Percentiles rank a stretch among this genome's conserved stretches.
These are phyloP conservation scores for Escovopsis sp. DNA, from an alignment of 2,329 filamentous ascomycete genomes.

Conservation along the genomic window DNA sequence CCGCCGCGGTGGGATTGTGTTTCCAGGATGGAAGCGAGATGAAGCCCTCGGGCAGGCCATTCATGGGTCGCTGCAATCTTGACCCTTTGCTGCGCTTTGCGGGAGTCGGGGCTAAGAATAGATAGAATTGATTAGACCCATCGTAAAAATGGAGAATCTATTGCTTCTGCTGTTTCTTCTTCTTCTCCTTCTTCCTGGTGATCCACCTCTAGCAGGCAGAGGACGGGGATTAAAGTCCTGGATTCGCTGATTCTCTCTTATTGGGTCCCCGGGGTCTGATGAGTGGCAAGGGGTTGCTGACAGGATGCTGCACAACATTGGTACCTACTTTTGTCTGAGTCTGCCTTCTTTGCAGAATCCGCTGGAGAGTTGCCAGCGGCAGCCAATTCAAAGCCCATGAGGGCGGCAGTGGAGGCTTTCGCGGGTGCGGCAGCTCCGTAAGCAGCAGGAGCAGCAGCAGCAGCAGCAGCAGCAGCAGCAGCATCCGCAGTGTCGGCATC, in stretches of 20 bases:
- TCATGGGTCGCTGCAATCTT: no score
- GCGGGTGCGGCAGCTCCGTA: background rate
- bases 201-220: no score
- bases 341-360: no score
- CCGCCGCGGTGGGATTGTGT: conserved; percentile 6
- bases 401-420: no score
- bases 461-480: background rate
- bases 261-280: background rate
- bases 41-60: conserved; percentile 4
- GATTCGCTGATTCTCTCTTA: no score
- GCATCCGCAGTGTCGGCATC: background rate
- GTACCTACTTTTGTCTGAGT: background rate
- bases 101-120: no score
- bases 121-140: no score
- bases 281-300: background rate
- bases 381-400: no score
- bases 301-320: background rate
- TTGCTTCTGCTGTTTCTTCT: background rate
- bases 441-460: background rate
- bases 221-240: no score
- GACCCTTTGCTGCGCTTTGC: no score
- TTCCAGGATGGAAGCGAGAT: conserved; percentile 3
- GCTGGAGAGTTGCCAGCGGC: background rate
- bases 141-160: no score
- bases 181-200: background rate